Evolutionary conservation across 208 protist species (phyloP).

Genomic region (Acanthamoeba healyi): DNA sequence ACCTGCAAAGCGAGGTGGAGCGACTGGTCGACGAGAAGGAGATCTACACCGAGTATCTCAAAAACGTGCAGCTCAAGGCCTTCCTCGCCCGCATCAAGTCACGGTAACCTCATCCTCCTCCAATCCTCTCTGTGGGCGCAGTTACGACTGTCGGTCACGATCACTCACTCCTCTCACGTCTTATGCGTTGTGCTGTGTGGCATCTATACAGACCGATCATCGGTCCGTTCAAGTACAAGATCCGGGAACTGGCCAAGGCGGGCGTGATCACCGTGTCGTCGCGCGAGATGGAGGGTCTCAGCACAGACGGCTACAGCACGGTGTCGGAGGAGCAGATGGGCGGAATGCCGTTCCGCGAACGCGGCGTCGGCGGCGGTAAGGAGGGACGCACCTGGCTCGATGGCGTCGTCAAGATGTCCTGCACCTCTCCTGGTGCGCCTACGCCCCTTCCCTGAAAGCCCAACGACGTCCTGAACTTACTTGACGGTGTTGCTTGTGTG

Average conservation of each 20-base stretch:
- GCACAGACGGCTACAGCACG: not conserved
- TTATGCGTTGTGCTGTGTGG: not conserved
- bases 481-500: not conserved
- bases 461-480: too few relatives aligned
- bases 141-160: not conserved
- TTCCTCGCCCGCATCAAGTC: slow-evolving; percentile 72
- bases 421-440: slow-evolving; percentile 39
- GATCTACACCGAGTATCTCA: slow-evolving; percentile 60
- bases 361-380: slow-evolving; percentile 3
- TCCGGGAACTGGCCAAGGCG: slow-evolving; percentile 22
- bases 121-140: not conserved
- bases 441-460: not conserved
- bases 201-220: slow-evolving; percentile 29
- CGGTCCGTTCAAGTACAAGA: slow-evolving; percentile 74
- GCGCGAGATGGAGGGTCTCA: slow-evolving; percentile 16
- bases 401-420: slow-evolving; percentile 69
- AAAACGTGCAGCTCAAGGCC: slow-evolving; percentile 71
- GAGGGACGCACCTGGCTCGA: slow-evolving; percentile 35
- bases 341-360: not conserved
- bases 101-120: not conserved
- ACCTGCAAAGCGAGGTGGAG: slow-evolving; percentile 56
- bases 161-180: not conserved
- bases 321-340: slow-evolving; percentile 9
- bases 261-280: slow-evolving; percentile 6
- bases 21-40: slow-evolving; percentile 39